A percentile compares a stretch with the other conserved stretches of the same genome.
These are phyloP conservation scores for Epichloe baconii DNA, from an alignment of 2,329 filamentous ascomycete genomes.

Conservation along the genomic window DNA sequence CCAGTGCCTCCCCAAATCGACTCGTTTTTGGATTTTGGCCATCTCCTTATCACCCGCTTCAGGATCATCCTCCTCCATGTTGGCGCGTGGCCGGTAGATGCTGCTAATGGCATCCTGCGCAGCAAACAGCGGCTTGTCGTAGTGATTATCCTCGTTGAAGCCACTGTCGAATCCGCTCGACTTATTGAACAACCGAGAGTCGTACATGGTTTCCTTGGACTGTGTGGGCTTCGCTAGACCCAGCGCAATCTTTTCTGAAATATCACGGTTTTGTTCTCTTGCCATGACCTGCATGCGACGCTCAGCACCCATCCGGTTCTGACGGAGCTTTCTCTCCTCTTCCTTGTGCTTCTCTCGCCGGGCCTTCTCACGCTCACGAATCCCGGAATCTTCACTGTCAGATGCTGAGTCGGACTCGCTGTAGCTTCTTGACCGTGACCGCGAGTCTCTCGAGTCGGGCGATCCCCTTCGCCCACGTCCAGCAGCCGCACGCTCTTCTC, in stretches of 20 bases:
- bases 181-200: constrained; percentile 90
- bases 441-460: constrained; percentile 25
- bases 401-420: constrained; percentile 37
- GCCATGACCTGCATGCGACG: constrained; percentile 85
- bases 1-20: constrained; percentile 75
- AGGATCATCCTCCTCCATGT: constrained; percentile 64
- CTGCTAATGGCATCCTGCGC: constrained; percentile 89
- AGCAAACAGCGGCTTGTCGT: constrained; percentile 94
- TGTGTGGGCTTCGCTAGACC: constrained; percentile 91
- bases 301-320: constrained; percentile 92
- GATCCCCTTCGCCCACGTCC: constrained; percentile 29
- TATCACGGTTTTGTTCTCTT: constrained; percentile 89
- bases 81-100: constrained; percentile 75
- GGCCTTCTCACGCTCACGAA: constrained; percentile 62
- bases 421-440: constrained; percentile 33
- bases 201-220: constrained; percentile 89
- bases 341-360: constrained; percentile 69
- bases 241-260: constrained; percentile 90
- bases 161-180: constrained; percentile 80
- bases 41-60: constrained; percentile 71
- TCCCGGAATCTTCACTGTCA: constrained; percentile 52
- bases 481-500: constrained; percentile 58
- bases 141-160: constrained; percentile 94
- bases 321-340: constrained; percentile 77
- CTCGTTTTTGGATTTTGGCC: constrained; percentile 73